Conservation (phyloP, 306 rosid genomes). For the Erythrophleum fordii region DNA sequence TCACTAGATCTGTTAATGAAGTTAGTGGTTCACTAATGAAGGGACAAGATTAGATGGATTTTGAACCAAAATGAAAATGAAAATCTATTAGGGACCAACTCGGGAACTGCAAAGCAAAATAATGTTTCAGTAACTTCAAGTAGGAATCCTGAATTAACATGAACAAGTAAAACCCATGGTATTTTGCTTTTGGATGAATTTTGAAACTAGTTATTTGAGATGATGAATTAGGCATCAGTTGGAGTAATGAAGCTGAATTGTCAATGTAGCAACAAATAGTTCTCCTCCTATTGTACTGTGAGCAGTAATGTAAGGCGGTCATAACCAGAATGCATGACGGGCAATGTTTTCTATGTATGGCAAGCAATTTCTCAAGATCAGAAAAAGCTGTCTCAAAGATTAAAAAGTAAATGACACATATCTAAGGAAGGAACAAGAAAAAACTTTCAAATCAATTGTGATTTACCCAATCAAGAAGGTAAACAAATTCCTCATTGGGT, state of each 20-base stretch:
- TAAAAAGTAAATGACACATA: background rate
- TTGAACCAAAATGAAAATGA: background rate
- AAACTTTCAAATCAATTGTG: slow-evolving; percentile 10
- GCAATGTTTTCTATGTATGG: background rate
- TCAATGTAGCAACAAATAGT: background rate
- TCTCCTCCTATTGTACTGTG: background rate
- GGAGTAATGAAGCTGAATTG: background rate
- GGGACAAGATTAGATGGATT: background rate
- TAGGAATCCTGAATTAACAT: background rate
- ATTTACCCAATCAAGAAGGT: slow-evolving; percentile 96
- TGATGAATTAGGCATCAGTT: background rate
- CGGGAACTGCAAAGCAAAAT: background rate
- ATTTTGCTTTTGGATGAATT: background rate
- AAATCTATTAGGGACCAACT: background rate
- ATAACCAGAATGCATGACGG: background rate
- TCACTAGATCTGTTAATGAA: background rate
- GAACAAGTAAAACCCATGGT: background rate
- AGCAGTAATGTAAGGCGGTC: background rate
- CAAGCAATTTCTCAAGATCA: background rate
- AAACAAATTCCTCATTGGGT: slow-evolving; percentile 84
- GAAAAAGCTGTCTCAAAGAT: background rate
- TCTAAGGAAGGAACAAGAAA: slow-evolving; percentile 21
- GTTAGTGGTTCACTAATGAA: background rate
- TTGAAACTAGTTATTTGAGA: background rate
- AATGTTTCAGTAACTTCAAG: background rate